Evolutionary conservation across 2,329 filamentous ascomycete genomes (phyloP), one percentile per base, ranked within the genome.

Genomic region (Fusarium secorum): DNA sequence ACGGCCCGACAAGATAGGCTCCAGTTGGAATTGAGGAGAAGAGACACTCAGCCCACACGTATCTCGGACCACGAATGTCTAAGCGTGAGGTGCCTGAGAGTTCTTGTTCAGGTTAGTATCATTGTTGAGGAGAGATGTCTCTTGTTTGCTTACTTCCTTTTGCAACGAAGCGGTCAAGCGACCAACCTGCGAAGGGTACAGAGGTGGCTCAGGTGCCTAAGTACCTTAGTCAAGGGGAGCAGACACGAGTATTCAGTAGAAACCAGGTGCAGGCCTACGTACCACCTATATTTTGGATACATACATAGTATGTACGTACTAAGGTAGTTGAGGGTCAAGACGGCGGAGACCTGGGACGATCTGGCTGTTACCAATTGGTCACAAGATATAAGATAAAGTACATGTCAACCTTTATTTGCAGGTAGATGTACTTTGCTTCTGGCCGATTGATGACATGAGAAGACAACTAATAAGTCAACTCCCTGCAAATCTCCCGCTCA

Each of bases 201-300:
- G 38, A 53, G n/a, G 24, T 28, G 22, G 39, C 39, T 35, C 32
- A 18, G 30, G 11, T 51, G 24, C 32, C 32, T n/a, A 42, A 24
- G 15, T 24, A 42, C 10, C 22, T 42, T 24, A 38, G 17, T 26
- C 22, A 33, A 44, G 39, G 39, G 18, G 26, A 60, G 45, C 18
- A 66, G 69, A 71, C 71, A 63, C 60, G 74, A 41, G 52, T 45
- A 73, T 73, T 75, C 66, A 64, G 62, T 73, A 73, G 59, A 60
- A 58, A 64, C 38, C 28, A 56, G 44, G 48, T 58, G 48, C 51
- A 58, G 18, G 28, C n/a, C 28, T 48, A 18, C 24, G n/a, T 20
- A 45, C 18, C 8, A 38, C n/a, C 14, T 48, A 22, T 32, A 32
- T 48, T 22, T 14, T 36, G 11, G 49, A 45, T 15, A 33, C 46